Evolutionary conservation across 2,329 filamentous ascomycete genomes (phyloP).

Genomic region (Xylariaceae sp.): DNA sequence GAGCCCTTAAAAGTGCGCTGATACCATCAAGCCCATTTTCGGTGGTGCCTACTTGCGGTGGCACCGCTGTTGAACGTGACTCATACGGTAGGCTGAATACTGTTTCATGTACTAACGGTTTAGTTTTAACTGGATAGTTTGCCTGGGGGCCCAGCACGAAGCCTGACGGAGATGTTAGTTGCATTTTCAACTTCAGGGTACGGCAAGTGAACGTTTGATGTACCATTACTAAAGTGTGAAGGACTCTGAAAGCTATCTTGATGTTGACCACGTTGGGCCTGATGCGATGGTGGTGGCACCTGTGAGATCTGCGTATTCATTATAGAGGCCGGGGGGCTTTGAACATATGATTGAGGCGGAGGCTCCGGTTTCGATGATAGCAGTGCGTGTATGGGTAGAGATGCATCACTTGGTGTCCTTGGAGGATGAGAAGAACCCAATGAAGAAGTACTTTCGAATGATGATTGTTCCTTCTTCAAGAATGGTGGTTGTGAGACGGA

Average conservation of each 20-base stretch:
- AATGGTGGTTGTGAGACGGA: constrained; percentile 46
- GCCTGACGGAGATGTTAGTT: constrained; percentile 19
- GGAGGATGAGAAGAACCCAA: constrained; percentile 48
- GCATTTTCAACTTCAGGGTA: too few relatives aligned
- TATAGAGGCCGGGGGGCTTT: constrained; percentile 11
- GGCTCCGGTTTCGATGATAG: constrained; percentile 49
- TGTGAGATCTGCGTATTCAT: constrained; percentile 25
- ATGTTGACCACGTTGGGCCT: constrained; percentile 26
- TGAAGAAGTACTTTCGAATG: constrained; percentile 48
- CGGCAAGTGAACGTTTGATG: background rate
- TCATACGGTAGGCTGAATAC: constrained; percentile 24
- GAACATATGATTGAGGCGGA: constrained; percentile 28
- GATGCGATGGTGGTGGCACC: constrained; percentile 26
- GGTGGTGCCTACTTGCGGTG: constrained; percentile 20
- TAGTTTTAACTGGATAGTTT: constrained; percentile 16
- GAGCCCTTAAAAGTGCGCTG: constrained; percentile 62
- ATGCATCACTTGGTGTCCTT: constrained; percentile 55
- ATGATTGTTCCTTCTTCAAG: constrained; percentile 48
- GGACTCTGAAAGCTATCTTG: constrained; percentile 14
- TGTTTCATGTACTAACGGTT: constrained; percentile 5
- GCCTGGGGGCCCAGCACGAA: constrained; percentile 17
- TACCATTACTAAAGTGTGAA: constrained; percentile 27
- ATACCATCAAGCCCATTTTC: constrained; percentile 59
- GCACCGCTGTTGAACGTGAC: constrained; percentile 7
- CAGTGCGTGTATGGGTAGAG: constrained; percentile 61